Evolutionary conservation across 495 filamentous ascomycete species (phyloP), one percentile per base, ranked within the genome.

Genomic region (Monascus purpureus): DNA sequence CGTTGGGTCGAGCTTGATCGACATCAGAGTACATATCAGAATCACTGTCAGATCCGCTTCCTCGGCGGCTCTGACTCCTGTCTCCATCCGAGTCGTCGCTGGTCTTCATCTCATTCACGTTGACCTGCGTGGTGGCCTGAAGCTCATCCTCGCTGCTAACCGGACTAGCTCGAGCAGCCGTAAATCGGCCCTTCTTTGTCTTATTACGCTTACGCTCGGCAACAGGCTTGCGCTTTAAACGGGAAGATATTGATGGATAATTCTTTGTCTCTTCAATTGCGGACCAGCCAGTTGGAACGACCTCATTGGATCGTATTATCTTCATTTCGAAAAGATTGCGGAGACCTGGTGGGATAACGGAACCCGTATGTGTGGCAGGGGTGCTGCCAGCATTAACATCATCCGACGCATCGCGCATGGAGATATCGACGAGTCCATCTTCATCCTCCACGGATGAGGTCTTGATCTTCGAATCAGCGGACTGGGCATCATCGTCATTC

Each of bases 371-470:
- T n/a, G n/a, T n/a, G n/a, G n/a, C n/a, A n/a, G n/a, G n/a, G n/a
- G n/a, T n/a, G 32, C 55, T 52, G 36, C 46, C 60, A 19, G 40
- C 47, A 42, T 55, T 55, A 17, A 28, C 26, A 6, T 43, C 42
- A 40, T 55, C 61, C 5, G 50, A 43, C 6, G 56, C 61, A 40
- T 87, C 79, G 8, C 68, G 69, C 82, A 92, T 87, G 1, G 80
- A 82, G 14, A 97, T 75, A 47, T 95, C 80, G 2, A 96, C 83
- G 39, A 93, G 73, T 30, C 81, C 83, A 40, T 94, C 86, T 50
- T 94, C 88, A 4, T 82, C 84, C 40, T 86, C 78, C 8, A 93
- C 73, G 6, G 85, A 93, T 0, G 61, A 62, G 13, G 80, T 76
- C 39, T 80, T 67, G 29, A 93, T 63, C 41, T 75, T 76, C 5